Evolutionary conservation across 1,139 yeast genomes (phyloP).

Genomic region (Candida sp.): DNA sequence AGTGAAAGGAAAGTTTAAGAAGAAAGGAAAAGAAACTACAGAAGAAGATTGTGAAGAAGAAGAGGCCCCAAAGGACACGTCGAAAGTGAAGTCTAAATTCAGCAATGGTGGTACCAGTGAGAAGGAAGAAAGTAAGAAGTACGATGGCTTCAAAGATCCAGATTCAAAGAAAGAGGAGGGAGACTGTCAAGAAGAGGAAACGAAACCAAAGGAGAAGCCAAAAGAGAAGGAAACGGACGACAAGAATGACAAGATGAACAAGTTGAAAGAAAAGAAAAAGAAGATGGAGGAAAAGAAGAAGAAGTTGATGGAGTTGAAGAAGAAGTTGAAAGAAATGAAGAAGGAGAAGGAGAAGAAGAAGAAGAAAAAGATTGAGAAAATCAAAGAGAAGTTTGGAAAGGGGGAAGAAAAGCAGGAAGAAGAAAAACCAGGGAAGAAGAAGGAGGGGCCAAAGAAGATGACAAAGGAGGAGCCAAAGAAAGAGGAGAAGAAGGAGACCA

Average conservation of each 20-base stretch:
- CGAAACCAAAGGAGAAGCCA: not conserved
- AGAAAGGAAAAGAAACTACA: not conserved
- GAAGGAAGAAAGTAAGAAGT: not conserved
- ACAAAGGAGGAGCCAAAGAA: no score
- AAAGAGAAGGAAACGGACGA: not conserved
- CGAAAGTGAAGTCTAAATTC: conserved; percentile 1
- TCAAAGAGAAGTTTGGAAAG: not conserved
- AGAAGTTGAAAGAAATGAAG: conserved; percentile 12
- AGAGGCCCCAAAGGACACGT: not conserved
- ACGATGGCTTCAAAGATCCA: conserved; percentile 3
- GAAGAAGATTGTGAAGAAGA: not conserved
- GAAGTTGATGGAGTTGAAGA: conserved; percentile 6
- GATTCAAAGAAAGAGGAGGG: conserved; percentile 4
- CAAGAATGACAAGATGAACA: not conserved
- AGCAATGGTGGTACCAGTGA: not conserved
- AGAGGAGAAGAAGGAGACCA: no score
- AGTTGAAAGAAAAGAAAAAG: not conserved
- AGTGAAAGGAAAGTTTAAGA: not conserved
- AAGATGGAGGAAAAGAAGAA: not conserved
- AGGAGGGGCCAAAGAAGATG: no score
- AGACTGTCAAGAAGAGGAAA: conserved; percentile 2
- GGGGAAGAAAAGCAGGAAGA: not conserved
- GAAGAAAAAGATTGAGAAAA: conserved; percentile 2
- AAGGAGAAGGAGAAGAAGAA: conserved; percentile 12
- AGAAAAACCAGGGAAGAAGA: no score